Evolutionary conservation across 192 early-diverging fungal genomes (phyloP), one percentile per base, ranked within the genome.

Genomic region (Podila verticillata): DNA sequence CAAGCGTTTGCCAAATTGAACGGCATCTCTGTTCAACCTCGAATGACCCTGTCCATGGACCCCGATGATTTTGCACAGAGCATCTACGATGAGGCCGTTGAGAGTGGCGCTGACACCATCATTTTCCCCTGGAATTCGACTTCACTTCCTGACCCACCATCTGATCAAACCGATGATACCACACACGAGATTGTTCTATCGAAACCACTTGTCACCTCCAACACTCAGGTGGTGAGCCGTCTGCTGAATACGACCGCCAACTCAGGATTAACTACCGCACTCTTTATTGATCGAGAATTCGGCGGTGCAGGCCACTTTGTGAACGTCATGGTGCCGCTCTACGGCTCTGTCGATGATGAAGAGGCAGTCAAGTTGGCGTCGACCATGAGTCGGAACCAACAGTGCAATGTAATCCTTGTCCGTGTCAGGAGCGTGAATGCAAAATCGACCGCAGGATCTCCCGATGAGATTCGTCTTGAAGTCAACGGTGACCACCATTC

Each of bases 1-100:
- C 82, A 93, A 3, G 92, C 94, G 0, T 95, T 97, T 84, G 93
- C 91, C 26, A 89, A 87, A 34, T 83, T 97, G 13, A 92, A 90
- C 78, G 84, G 88, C 13, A 87, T 96, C 56, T 74, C 74, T 1
- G 82, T 96, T 35, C 81, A 84, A 8, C 87, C 93, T 4, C 80
- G 87, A 9, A 78, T 98, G 59, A 81, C 81, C 20, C 82, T 96
- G 31, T 77, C 88, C 15, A 73, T 88, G 13, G 77, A 80, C 48
- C 81, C 82, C 15, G 84, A 89, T 47, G 92, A 94, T 47, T 97
- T 95, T 85, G 87, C 90, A 26, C 78, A 87, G 22, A 87, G 89
- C 36, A 88, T 96, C 10, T 65, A 84, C 2, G 85, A 89, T n/a
- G 85, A 87, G 56, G 87, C 89, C 1, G 48, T 66, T 1, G 84